Conservation (phyloP, 2,329 filamentous ascomycete species). For the Fusarium fujikuroi region DNA sequence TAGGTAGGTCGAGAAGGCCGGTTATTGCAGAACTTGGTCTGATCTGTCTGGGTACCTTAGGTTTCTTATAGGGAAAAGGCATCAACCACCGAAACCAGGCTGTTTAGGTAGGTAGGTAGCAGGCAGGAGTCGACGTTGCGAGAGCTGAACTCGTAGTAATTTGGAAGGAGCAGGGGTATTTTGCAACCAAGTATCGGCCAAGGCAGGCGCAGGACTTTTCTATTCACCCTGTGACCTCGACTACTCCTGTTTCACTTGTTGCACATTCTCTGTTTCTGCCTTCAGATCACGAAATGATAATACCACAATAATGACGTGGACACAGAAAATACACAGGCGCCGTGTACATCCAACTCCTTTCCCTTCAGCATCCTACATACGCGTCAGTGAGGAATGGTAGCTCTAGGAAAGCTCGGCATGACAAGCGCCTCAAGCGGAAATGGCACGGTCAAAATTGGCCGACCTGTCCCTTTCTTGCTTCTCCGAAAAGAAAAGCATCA, state of each 20-base stretch:
- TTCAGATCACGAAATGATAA: neutral
- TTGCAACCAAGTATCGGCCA: neutral
- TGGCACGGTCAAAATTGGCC: conserved; percentile 21
- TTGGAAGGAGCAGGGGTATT: conserved; percentile 11
- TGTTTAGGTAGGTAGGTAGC: neutral
- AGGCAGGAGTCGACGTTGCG: neutral
- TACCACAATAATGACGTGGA: neutral
- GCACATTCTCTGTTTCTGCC: neutral
- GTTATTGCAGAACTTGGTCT: neutral
- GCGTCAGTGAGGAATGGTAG: conserved; percentile 22
- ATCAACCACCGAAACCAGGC: neutral
- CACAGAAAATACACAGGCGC: neutral
- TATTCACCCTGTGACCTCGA: neutral
- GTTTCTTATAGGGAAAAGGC: neutral
- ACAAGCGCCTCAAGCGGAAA: conserved; percentile 30
- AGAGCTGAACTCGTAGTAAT: conserved; percentile 10
- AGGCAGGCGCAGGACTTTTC: neutral
- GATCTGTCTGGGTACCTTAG: neutral
- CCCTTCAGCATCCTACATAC: neutral
- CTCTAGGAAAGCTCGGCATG: conserved; percentile 36
- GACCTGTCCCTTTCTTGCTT: neutral
- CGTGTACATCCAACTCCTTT: conserved; percentile 29
- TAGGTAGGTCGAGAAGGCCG: neutral
- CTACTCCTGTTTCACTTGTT: neutral
- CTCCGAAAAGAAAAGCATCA: neutral